phyloP scores from a whole-genome alignment of 495 filamentous ascomycete genomes.

The Penicillium malachiteum region DNA sequence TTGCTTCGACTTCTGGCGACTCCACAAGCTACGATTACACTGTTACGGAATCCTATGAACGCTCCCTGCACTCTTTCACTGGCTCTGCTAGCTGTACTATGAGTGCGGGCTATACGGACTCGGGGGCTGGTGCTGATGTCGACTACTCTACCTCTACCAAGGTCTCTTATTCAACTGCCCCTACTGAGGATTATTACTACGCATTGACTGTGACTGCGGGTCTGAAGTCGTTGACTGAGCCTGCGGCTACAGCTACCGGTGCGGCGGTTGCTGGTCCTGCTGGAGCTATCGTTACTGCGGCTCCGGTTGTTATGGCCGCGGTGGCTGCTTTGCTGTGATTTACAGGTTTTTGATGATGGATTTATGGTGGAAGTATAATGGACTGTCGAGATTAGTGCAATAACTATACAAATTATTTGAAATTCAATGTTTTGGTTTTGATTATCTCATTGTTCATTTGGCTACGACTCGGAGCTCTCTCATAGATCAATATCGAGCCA shows the following conservation, averaged over 20 bases:
- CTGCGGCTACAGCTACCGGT: conserved; percentile 13
- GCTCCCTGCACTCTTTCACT: conserved; percentile 16
- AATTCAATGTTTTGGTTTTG: no score
- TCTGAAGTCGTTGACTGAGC: conserved; percentile 10
- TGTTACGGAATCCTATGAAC: conserved; percentile 16
- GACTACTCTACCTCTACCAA: conserved; percentile 4
- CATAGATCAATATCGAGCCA: no score
- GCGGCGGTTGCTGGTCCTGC: conserved; percentile 4
- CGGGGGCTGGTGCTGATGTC: background rate
- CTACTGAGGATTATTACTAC: conserved; percentile 7
- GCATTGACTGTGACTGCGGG: conserved; percentile 22
- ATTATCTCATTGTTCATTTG: no score
- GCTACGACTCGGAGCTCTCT: no score
- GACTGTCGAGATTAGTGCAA: no score
- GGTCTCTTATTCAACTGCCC: conserved; percentile 6
- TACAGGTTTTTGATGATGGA: no score
- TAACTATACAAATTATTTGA: no score
- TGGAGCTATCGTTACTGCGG: conserved; percentile 20
- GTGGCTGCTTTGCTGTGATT: conserved; percentile 19
- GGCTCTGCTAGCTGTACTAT: conserved; percentile 23
- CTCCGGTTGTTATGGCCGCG: conserved; percentile 19
- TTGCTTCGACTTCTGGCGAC: conserved; percentile 7
- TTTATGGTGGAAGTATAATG: no score
- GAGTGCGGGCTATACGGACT: conserved; percentile 9
- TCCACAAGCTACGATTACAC: conserved; percentile 12